Evolutionary conservation across 2,329 filamentous ascomycete species (phyloP).

Genomic region (Fonsecaea monophora): DNA sequence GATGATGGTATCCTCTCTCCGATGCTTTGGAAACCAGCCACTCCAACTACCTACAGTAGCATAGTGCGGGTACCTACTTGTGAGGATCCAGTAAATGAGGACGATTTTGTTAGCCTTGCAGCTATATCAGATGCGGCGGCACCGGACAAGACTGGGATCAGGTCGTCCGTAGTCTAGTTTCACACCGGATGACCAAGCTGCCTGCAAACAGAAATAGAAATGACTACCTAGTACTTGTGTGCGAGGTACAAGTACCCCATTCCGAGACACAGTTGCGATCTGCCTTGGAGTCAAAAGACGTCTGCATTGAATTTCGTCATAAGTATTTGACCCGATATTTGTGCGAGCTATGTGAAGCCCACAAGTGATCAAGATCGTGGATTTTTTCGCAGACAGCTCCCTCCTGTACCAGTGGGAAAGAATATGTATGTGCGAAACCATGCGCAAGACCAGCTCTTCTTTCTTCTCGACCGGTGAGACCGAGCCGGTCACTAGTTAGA

Average conservation of each 20-base stretch:
- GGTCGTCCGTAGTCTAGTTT: slow-evolving; percentile 15
- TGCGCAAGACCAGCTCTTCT: background rate
- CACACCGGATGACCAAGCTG: slow-evolving; percentile 4
- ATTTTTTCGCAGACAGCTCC: background rate
- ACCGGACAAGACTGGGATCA: slow-evolving; percentile 11
- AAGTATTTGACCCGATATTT: background rate
- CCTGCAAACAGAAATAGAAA: slow-evolving; percentile 8
- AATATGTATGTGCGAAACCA: background rate
- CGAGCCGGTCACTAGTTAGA: background rate
- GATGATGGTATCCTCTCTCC: background rate
- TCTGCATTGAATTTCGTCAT: background rate
- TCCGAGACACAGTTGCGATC: slow-evolving; percentile 7
- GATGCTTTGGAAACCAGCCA: background rate
- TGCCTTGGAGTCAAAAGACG: background rate
- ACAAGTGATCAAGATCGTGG: background rate
- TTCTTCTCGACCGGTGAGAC: background rate
- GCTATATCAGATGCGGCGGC: slow-evolving; percentile 16
- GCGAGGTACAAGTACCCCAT: slow-evolving; percentile 8
- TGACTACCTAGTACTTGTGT: background rate
- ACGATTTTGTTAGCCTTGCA: slow-evolving; percentile 16
- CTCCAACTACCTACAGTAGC: background rate
- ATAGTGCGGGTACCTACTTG: background rate
- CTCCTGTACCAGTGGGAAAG: background rate
- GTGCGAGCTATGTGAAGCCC: background rate
- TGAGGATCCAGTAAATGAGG: background rate